phyloP scores from a whole-genome alignment of 2,329 filamentous ascomycete genomes.

The Lachnellula hyalina region DNA sequence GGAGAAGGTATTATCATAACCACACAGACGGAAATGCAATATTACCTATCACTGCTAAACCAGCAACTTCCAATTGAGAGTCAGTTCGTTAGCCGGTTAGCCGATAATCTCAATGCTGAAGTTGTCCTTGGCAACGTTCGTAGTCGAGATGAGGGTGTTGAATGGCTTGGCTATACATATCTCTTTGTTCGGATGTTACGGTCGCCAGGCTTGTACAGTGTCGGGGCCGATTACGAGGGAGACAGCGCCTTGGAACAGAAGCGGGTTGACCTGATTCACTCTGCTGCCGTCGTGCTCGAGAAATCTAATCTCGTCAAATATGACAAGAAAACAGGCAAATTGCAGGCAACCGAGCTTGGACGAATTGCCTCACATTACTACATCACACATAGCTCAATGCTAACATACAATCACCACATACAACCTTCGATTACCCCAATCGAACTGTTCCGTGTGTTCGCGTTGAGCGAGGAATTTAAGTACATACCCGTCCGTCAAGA shows the following conservation, averaged over 20 bases:
- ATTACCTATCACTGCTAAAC: slow-evolving; percentile 93
- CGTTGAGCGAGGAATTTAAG: slow-evolving; percentile 96
- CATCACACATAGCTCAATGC: slow-evolving; percentile 93
- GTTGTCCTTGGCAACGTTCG: slow-evolving; percentile 91
- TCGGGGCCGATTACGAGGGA: slow-evolving; percentile 91
- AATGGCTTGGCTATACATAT: slow-evolving; percentile 98
- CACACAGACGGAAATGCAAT: slow-evolving; percentile 89
- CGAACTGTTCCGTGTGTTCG: slow-evolving; percentile 93
- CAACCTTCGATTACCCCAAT: slow-evolving; percentile 90
- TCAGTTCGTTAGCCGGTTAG: slow-evolving; percentile 86
- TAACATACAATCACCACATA: slow-evolving; percentile 92
- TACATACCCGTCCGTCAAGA: slow-evolving; percentile 97
- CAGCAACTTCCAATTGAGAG: slow-evolving; percentile 97
- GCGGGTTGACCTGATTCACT: slow-evolving; percentile 94
- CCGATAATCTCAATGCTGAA: slow-evolving; percentile 95
- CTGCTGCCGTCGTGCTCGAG: slow-evolving; percentile 80
- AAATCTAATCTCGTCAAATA: slow-evolving; percentile 90
- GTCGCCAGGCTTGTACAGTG: slow-evolving; percentile 90
- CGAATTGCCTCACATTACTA: slow-evolving; percentile 98
- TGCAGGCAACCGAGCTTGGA: slow-evolving; percentile 90
- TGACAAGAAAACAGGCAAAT: slow-evolving; percentile 82
- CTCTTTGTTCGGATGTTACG: slow-evolving; percentile 96
- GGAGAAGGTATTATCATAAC: slow-evolving; percentile 99
- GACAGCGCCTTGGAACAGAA: slow-evolving; percentile 91
- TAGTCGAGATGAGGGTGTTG: slow-evolving; percentile 90